Percentiles rank a stretch among this genome's conserved stretches.
These are phyloP conservation scores for Diaporthe citri DNA, from an alignment of 2,329 filamentous ascomycete genomes.

Conservation along the genomic window DNA sequence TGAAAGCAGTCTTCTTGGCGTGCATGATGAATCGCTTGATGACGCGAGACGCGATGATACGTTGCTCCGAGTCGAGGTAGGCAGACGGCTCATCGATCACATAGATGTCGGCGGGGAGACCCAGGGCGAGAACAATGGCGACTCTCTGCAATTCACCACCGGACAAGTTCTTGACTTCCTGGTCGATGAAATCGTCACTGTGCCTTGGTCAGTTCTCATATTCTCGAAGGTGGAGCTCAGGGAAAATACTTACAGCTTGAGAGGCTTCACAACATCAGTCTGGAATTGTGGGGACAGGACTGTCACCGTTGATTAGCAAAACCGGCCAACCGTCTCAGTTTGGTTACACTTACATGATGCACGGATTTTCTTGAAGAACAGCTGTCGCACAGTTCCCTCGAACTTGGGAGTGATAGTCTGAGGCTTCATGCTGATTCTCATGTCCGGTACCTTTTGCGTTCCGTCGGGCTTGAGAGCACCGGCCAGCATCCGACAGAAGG, in stretches of 20 bases:
- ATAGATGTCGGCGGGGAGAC: slow-evolving; percentile 96
- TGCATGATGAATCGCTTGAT: slow-evolving; percentile 99
- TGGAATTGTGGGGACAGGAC: slow-evolving; percentile 97
- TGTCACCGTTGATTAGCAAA: slow-evolving; percentile 21
- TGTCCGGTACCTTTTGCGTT: slow-evolving; percentile 82
- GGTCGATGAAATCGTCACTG: slow-evolving; percentile 94
- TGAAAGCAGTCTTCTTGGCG: slow-evolving; percentile 98
- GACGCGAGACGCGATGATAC: slow-evolving; percentile 95
- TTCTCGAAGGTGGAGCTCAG: not conserved
- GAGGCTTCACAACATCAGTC: slow-evolving; percentile 99
- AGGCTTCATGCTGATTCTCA: slow-evolving; percentile 99
- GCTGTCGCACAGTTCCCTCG: slow-evolving; percentile 93
- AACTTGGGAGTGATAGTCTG: slow-evolving; percentile 99
- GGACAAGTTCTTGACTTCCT: slow-evolving; percentile 98
- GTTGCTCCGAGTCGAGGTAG: slow-evolving; percentile 98
- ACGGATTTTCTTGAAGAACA: slow-evolving; percentile 99
- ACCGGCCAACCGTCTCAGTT: too few relatives aligned
- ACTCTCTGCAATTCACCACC: slow-evolving; percentile 99
- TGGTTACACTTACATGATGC: slow-evolving; percentile 70
- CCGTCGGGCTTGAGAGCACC: slow-evolving; percentile 93
- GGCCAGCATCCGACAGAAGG: slow-evolving; percentile 96
- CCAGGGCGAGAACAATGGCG: slow-evolving; percentile 95
- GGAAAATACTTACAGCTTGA: slow-evolving; percentile 74
- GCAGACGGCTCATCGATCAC: slow-evolving; percentile 97
- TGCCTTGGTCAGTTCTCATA: not conserved